Conservation (phyloP, 75 land plant genomes). For the Pseudotsuga menziesii region DNA sequence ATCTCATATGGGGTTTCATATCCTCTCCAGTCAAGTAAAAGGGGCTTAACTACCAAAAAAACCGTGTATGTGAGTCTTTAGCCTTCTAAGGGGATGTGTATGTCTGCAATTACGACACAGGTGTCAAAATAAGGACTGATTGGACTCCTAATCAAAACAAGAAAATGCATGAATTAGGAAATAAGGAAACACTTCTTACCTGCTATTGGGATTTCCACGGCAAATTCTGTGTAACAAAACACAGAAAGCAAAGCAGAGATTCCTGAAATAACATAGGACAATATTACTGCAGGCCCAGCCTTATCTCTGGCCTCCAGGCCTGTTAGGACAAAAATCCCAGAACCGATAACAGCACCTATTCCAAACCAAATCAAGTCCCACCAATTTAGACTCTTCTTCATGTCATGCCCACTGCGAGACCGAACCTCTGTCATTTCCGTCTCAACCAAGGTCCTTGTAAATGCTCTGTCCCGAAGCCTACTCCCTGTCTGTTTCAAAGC, state of each 20-base stretch:
- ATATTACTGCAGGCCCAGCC: conserved; percentile 65
- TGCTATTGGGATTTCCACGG: conserved; percentile 82
- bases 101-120: too few relatives aligned
- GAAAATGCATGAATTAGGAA: too few relatives aligned
- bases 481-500: conserved; percentile 41
- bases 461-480: conserved; percentile 44
- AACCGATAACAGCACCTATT: conserved; percentile 76
- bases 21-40: too few relatives aligned
- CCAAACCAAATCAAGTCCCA: conserved; percentile 89
- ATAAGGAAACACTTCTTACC: conserved; percentile 23
- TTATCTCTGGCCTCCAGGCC: conserved; percentile 41
- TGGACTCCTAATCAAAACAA: too few relatives aligned
- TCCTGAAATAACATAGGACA: conserved; percentile 71
- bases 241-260: conserved; percentile 75
- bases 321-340: conserved; percentile 87
- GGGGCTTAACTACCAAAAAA: too few relatives aligned
- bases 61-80: too few relatives aligned
- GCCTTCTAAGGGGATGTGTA: too few relatives aligned
- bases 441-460: conserved; percentile 40
- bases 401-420: conserved; percentile 44
- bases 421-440: conserved; percentile 42
- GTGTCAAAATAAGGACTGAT: too few relatives aligned
- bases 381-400: conserved; percentile 75
- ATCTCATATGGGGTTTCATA: too few relatives aligned
- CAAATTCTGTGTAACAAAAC: conserved; percentile 89